Base-by-base conservation (phyloP, 495 filamentous ascomycete species). In the Margaritispora aquatica region DNA sequence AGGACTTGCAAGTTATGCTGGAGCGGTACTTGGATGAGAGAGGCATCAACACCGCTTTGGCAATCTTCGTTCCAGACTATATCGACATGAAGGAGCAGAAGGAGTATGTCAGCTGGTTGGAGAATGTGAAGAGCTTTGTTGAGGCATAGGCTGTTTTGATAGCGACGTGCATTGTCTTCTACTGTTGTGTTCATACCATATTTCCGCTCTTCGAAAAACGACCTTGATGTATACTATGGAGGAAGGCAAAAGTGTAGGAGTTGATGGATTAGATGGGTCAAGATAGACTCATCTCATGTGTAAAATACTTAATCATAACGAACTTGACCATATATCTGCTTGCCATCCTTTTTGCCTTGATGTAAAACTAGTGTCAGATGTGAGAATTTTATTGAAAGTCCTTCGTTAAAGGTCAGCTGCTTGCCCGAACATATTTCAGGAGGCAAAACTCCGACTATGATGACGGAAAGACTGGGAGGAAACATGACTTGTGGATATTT, bases 31-130 rank as follows among this genome's bases (percentile, higher is more conserved):
- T 99, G 57, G 92, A 96, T 72, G 94, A 95, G 80, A 81, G 94
- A 66, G 93, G 94, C 59, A 82, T 99, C 74, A 89, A 94, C 69
- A 86, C 89, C 58, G 82, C 85, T 61, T 80, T 99, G 67, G 92
- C 91, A 57, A 75, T 90, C 62, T 96, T 96, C 74, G 84, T 96
- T 52, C 92, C 92, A 53, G 93, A 97, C 70, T 99, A 96, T 76
- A 93, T 97, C 68, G 90, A 97, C 73, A 85, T 88, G 74, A 99
- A 99, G 85, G 94, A 99, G 83, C 93, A 99, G 84, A 89, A 85
- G 81, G 94, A 99, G 80, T 99, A 99, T 74, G 71, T 93, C 44
- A 76, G 78, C 60, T 99, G 94, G 94, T 77, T 99, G 70, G 83
- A 86, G 65, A 91, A 85, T 66, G 82, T 93, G 75, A 92, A 89